A percentile compares a stretch with the other conserved stretches of the same genome.
phyloP scores from a whole-genome alignment of 306 rosid species.

The Malus asiatica region DNA sequence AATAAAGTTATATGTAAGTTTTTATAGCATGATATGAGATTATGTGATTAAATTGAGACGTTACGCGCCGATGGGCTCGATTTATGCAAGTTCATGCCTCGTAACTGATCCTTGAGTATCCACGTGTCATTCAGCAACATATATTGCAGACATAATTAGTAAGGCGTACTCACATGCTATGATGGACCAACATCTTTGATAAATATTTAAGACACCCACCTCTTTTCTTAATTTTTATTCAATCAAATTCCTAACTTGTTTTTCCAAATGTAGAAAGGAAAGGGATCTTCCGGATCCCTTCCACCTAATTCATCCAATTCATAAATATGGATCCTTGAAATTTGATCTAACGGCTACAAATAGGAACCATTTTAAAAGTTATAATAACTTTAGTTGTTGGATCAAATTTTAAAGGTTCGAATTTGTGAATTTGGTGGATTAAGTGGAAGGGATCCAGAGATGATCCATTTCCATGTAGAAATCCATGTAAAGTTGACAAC shows the following conservation, averaged over 20 bases:
- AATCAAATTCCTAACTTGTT: neutral
- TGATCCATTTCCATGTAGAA: neutral
- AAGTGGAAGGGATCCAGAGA: too few species aligned
- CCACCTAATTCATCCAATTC: too few species aligned
- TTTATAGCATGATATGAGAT: neutral
- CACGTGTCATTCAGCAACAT: neutral
- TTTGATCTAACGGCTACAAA: too few species aligned
- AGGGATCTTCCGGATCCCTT: too few species aligned
- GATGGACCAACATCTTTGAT: neutral
- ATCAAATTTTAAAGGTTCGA: too few species aligned
- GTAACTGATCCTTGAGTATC: neutral
- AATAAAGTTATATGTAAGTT: too few species aligned
- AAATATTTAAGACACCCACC: neutral
- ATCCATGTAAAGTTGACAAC: neutral
- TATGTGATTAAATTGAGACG: too few species aligned
- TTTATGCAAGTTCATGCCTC: neutral
- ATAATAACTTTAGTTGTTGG: too few species aligned
- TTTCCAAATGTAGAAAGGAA: neutral
- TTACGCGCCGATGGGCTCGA: fast-evolving
- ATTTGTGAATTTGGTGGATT: too few species aligned
- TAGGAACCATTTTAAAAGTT: too few species aligned
- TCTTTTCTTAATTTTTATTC: neutral
- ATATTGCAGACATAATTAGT: neutral
- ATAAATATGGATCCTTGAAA: too few species aligned
- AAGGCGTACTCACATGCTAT: neutral